Base-by-base conservation (phyloP, 352 stramenopile genomes). In the Phytopythium chamaehyphon region DNA sequence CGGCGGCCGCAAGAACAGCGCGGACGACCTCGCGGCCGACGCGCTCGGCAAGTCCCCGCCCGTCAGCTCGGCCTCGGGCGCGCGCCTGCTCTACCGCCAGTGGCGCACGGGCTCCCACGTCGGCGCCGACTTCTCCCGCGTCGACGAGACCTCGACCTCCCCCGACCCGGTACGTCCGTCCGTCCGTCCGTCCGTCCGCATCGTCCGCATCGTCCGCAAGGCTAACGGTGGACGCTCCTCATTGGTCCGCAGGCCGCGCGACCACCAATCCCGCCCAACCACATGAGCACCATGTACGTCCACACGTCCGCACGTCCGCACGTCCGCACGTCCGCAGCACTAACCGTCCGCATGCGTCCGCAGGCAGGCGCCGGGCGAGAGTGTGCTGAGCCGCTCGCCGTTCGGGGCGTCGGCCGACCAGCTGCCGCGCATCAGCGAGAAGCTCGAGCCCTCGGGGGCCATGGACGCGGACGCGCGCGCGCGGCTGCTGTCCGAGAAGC, bases 11-110 rank as follows among this genome's bases (percentile, higher is more conserved):
- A 83, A 78, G 47, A 87, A 83, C 64, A 90, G 76, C 62, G 57
- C 76, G 8, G 79, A 86, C 66, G 79, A 90, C 62, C 63, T 90
- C 39, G 66, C 71, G 11, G 67, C 69, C 22, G 71, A 89, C 55
- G 51, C 71, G 12, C 33, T 51, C 31, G 58, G 61, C 21, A 54
- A 56, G n/a, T 77, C 75, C 11, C 73, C 76, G 50, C 65, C 68
- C 14, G 61, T 68, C 18, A 72, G 75, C 31, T 79, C 77, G 12
- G 64, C 76, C 35, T 83, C 79, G 18, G 79, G 89, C 59, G 73
- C 77, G 49, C 79, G 83, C 10, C 55, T 93, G 40, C 64, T 88
- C 47, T 93, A 93, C 46, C 75, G 83, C 47, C 71, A 90, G 69
- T 90, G 83, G 83, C 79, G 83, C 54, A 88, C 79, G 18, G 64